Base-by-base conservation (phyloP, 1,284 basidiomycete species). In the Cystobasidium pallidum region DNA sequence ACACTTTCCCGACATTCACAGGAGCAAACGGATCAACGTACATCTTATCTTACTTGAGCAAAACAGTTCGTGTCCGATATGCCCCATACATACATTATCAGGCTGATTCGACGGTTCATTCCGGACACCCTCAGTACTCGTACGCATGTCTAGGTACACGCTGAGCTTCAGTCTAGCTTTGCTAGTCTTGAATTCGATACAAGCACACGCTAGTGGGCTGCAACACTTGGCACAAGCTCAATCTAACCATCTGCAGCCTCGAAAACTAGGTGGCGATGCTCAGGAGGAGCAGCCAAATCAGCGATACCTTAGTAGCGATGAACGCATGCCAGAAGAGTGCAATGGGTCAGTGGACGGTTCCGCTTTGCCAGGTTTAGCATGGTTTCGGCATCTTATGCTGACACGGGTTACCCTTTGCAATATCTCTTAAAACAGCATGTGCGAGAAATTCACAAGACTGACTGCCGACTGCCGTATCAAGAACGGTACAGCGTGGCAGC, bases 321-420 rank as follows among this genome's bases (percentile, higher is more conserved):
- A 47, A 43, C n/a, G 26, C n/a, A 61, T 61, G 58, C 58, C 58
- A 43, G 36, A 24, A 8, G 15, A 32, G 32, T 61, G 58, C 39
- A 45, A 28, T n/a, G 21, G 39, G 58, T 61, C 13, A 43, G 58
- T 47, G 7, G n/a, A n/a, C n/a, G n/a, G n/a, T n/a, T n/a, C n/a
- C n/a, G n/a, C n/a, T n/a, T n/a, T n/a, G n/a, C n/a, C n/a, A n/a
- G n/a, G n/a, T n/a, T n/a, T n/a, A 19, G 10, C 8, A 59, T n/a
- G 19, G 32, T 34, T 13, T 13, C 13, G 36, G 6, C 36, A 13
- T 39, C 13, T 6, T 39, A 13, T 39, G 36, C 36, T 39, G 36
- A 39, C 36, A 39, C 36, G 7, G 13, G 36, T 39, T 39, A 7
- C 13, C 13, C 36, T 7, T 39, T 13, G 7, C 36, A 39, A 39